Evolutionary conservation across 202 grass and related monocot genomes (phyloP).

Genomic region (Zizania palustris): DNA sequence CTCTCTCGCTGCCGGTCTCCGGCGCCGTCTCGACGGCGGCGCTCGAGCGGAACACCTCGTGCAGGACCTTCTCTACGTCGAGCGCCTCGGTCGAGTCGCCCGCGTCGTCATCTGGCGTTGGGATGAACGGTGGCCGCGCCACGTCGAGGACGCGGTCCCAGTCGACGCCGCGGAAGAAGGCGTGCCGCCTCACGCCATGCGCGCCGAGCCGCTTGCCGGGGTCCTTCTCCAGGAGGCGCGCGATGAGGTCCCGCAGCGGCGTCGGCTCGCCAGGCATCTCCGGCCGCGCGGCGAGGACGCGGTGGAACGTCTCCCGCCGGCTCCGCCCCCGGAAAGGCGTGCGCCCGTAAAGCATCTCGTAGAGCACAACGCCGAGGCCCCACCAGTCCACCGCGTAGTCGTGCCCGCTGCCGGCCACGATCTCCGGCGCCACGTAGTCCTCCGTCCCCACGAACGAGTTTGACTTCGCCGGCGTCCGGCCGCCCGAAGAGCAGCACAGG

Average conservation of each 20-base stretch:
- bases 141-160: conserved; percentile 59
- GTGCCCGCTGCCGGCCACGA: conserved; percentile 60
- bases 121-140: conserved; percentile 75
- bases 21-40: background rate
- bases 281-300: conserved; percentile 52
- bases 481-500: conserved; percentile 1
- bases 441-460: conserved; percentile 80
- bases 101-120: background rate
- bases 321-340: conserved; percentile 74
- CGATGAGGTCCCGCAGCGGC: conserved; percentile 57
- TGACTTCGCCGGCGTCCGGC: conserved; percentile 47
- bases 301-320: conserved; percentile 66
- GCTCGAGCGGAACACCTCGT: conserved; percentile 39
- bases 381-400: conserved; percentile 76
- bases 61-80: conserved; percentile 64
- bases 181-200: conserved; percentile 59
- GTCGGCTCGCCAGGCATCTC: conserved; percentile 59
- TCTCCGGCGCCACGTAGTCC: conserved; percentile 76
- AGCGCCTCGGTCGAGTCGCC: conserved; percentile 16
- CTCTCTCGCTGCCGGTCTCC: background rate
- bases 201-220: conserved; percentile 53
- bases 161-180: conserved; percentile 60
- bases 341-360: conserved; percentile 68
- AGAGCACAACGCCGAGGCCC: conserved; percentile 62
- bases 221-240: conserved; percentile 68